A percentile compares a stretch with the other conserved stretches of the same genome.
Conservation (phyloP, 2,329 filamentous ascomycete species). For the Paecilomyces dactylethromorphus region DNA sequence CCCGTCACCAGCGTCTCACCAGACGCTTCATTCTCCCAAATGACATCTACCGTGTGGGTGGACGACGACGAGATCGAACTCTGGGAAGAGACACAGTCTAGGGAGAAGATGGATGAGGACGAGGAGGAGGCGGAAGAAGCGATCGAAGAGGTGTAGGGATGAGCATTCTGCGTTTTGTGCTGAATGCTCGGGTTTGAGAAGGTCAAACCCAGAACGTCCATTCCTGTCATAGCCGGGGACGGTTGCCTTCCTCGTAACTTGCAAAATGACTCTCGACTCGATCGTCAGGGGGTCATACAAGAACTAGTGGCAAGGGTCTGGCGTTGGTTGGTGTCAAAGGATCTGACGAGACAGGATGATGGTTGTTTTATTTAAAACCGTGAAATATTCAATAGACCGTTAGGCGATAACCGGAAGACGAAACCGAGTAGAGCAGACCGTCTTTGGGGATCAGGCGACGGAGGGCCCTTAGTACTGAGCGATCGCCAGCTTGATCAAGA, state of each 20-base stretch:
- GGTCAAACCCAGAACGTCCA: constrained; percentile 39
- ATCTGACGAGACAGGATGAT: constrained; percentile 8
- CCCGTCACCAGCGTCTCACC: constrained; percentile 18
- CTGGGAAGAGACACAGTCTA: constrained; percentile 58
- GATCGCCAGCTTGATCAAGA: constrained; percentile 18
- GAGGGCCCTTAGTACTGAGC: constrained; percentile 18
- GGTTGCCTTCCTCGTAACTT: constrained; percentile 16
- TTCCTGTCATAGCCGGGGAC: constrained; percentile 35
- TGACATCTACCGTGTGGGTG: constrained; percentile 51
- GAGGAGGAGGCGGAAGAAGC: constrained; percentile 71
- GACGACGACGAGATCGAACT: constrained; percentile 64
- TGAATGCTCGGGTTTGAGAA: constrained; percentile 30
- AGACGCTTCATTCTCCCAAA: constrained; percentile 35
- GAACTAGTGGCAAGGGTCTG: constrained; percentile 2
- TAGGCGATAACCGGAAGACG: constrained; percentile 25
- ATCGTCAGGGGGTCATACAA: constrained; percentile 6
- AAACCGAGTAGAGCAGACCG: constrained; percentile 22
- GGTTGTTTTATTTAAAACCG: constrained; percentile 14
- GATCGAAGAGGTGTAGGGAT: constrained; percentile 64
- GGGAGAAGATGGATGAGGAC: constrained; percentile 70
- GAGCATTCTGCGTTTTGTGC: constrained; percentile 31
- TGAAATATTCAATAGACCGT: constrained; percentile 21
- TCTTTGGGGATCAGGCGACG: constrained; percentile 26
- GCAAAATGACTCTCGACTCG: constrained; percentile 1
- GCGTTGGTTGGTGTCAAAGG: constrained; percentile 1